A percentile compares a stretch with the other conserved stretches of the same genome.
Evolutionary conservation across 164 flowering plant genomes (phyloP).

Genomic region (Vitis riparia): DNA sequence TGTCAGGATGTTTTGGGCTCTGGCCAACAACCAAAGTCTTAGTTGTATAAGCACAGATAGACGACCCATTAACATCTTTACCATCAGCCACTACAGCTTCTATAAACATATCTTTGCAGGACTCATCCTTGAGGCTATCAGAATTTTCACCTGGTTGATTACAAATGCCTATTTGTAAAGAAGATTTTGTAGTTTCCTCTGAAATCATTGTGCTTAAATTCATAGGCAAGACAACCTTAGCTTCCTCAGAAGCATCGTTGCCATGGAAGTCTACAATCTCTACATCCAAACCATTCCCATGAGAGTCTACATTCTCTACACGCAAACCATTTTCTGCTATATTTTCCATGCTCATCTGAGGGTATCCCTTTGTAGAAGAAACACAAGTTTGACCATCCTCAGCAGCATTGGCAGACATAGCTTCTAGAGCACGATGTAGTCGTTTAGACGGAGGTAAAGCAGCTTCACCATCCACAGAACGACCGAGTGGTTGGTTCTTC

Average conservation of each 20-base stretch:
- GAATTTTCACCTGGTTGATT: conserved; percentile 14
- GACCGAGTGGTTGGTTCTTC: conserved; percentile 38
- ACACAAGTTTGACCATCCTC: conserved; percentile 46
- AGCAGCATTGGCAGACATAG: conserved; percentile 89
- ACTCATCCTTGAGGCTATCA: conserved; percentile 10
- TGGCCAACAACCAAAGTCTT: conserved; percentile 4
- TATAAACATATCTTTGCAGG: conserved; percentile 10
- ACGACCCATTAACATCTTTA: conserved; percentile 13
- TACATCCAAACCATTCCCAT: conserved; percentile 19
- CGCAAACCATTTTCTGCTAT: conserved; percentile 20
- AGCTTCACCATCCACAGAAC: conserved; percentile 78
- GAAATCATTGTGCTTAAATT: conserved; percentile 17
- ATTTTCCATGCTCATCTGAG: conserved; percentile 15
- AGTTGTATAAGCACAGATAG: conserved; percentile 7
- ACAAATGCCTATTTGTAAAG: conserved; percentile 13
- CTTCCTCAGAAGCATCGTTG: conserved; percentile 14
- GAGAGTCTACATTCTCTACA: conserved; percentile 9
- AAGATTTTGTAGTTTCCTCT: conserved; percentile 15
- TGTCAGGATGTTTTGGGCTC: conserved; percentile 12
- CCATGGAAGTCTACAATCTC: conserved; percentile 11
- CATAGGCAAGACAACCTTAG: conserved; percentile 15
- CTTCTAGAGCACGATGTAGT: conserved; percentile 87
- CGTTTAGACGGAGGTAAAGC: conserved; percentile 92
- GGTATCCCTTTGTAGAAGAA: conserved; percentile 15
- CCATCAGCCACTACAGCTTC: conserved; percentile 17